These are phyloP conservation scores for Cladobotryum mycophilum DNA, from an alignment of 2,329 filamentous ascomycete genomes.

Conservation along the genomic window DNA sequence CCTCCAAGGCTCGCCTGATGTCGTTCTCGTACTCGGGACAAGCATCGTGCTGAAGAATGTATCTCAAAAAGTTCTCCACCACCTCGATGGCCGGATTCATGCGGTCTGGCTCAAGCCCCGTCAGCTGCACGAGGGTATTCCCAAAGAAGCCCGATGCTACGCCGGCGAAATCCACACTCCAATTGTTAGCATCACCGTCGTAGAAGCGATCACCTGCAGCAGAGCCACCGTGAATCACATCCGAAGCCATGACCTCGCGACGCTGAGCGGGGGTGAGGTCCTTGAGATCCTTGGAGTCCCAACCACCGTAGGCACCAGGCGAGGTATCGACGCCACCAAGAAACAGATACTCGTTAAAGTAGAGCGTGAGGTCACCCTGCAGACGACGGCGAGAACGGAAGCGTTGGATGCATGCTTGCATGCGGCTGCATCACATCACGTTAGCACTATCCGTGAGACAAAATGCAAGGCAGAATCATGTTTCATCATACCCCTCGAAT, in stretches of 20 bases:
- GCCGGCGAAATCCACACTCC: conserved; percentile 74
- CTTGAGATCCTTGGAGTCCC: conserved; percentile 48
- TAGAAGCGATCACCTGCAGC: conserved; percentile 42
- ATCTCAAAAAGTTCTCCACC: conserved; percentile 82
- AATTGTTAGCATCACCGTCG: conserved; percentile 47
- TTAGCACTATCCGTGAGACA: background rate
- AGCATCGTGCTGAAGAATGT: conserved; percentile 76
- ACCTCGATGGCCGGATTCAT: conserved; percentile 58
- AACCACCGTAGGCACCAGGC: conserved; percentile 52
- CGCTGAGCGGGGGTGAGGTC: conserved; percentile 56
- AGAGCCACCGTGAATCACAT: conserved; percentile 46
- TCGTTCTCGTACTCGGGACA: conserved; percentile 72
- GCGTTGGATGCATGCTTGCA: conserved; percentile 78
- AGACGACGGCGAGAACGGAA: conserved; percentile 74
- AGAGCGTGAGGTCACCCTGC: conserved; percentile 49
- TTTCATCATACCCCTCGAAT: conserved; percentile 47
- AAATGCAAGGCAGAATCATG: background rate
- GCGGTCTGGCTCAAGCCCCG: conserved; percentile 47
- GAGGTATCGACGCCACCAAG: conserved; percentile 71
- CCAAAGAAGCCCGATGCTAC: conserved; percentile 76
- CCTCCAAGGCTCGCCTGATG: conserved; percentile 55
- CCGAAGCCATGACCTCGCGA: conserved; percentile 56
- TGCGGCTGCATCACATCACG: conserved; percentile 49
- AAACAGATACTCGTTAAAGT: conserved; percentile 75
- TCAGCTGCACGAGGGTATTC: conserved; percentile 47